Base-by-base conservation (phyloP, 2,329 filamentous ascomycete genomes). In the Gyromitra esculenta region DNA sequence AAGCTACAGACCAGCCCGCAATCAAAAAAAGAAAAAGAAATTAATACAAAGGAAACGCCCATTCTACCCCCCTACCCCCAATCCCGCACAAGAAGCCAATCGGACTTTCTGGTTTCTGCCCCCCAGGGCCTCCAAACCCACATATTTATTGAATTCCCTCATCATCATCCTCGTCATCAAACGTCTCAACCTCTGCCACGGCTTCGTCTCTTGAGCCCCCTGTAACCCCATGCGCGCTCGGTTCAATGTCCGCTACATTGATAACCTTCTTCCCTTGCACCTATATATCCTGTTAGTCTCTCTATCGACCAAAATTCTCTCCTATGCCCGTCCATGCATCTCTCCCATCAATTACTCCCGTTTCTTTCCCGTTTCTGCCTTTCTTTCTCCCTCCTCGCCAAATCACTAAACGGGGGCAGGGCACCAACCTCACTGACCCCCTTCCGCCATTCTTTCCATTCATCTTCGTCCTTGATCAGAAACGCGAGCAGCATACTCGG, bases 401-500 rank as follows among this genome's bases (percentile, higher is more conserved):
- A 54, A 56, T 31, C 66, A 43, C 25, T 18, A 66, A 68, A 59
- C 64, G 21, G 65, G 54, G 50, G 63, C 50, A 74, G 37, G 31
- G 45, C 41, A 13, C 73, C 31, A 71, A 80, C 80, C 76, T 81
- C 79, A 80, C 89, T 89, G 1, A 97, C 87, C n/a, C 89, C 88
- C 75, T 88, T 86, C 81, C 92, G 91, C 94, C 94, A 98, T 68
- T 89, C 88, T 50, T 87, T 85, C 91, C 95, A 98, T 80, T 99
- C 96, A 56, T 90, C 87, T 80, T 95, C 90, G 74, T 92, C 89
- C 52, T 87, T 88, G 77, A 99, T 94, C 45, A 99, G 85, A 81
- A 98, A 98, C 3, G 93, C 95, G 79, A 99, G 92, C 54, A 99
- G 85, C 96, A 99, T 99, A 82, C 94, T 97, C 0, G 96, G 96